A percentile compares a stretch with the other conserved stretches of the same genome.
Evolutionary conservation across 148 eudicot species (phyloP).

Genomic region (Vaccinium darrowii): DNA sequence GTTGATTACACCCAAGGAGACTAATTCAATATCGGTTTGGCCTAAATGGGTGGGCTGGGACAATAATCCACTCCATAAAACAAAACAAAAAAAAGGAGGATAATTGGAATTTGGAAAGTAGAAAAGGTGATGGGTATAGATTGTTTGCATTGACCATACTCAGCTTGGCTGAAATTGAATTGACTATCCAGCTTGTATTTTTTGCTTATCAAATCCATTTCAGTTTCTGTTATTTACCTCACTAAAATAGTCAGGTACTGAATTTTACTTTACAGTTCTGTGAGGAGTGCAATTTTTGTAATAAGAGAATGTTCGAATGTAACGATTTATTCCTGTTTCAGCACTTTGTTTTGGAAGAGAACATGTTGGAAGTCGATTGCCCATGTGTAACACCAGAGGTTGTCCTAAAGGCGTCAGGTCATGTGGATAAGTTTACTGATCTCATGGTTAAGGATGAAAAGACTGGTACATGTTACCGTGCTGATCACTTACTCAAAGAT

Average conservation of each 20-base stretch:
- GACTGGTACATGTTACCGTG: conserved; percentile 83
- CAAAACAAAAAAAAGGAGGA: neutral
- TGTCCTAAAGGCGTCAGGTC: conserved; percentile 93
- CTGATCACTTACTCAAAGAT: conserved; percentile 92
- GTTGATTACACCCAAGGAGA: neutral
- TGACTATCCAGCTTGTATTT: neutral
- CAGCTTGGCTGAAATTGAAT: neutral
- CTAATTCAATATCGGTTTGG: neutral
- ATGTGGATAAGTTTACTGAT: conserved; percentile 95
- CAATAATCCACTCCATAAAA: neutral
- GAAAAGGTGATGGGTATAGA: neutral
- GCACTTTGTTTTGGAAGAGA: conserved; percentile 95
- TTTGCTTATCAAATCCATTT: too few species aligned
- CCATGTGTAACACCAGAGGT: conserved; percentile 97
- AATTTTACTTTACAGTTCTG: neutral
- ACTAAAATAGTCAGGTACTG: neutral
- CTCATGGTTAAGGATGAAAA: conserved; percentile 97
- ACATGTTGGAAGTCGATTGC: conserved; percentile 97
- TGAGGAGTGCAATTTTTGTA: neutral
- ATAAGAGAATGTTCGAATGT: neutral
- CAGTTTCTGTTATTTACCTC: neutral
- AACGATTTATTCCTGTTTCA: conserved; percentile 24
- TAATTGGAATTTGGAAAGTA: neutral
- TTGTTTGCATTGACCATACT: neutral
- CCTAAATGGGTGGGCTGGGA: neutral